Percentiles rank a stretch among this genome's conserved stretches.
phyloP scores from a whole-genome alignment of 73 alveolate genomes.

The Chromera velia region DNA sequence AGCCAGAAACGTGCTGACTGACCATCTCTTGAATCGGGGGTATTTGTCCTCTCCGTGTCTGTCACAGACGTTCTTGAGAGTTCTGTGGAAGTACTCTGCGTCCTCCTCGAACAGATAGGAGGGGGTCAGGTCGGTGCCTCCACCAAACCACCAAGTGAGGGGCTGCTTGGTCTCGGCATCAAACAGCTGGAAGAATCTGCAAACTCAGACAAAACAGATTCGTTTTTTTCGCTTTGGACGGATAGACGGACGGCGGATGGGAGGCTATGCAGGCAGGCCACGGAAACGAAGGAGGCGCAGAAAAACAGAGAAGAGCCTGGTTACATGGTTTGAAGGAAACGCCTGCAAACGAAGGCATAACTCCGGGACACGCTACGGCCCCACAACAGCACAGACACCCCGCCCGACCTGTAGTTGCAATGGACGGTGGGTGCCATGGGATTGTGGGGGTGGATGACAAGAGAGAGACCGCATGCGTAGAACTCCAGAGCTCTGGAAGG shows the following conservation, averaged over 20 bases:
- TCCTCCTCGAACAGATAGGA: constrained; percentile 58
- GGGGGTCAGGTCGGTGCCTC: constrained; percentile 75
- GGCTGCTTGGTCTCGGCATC: constrained; percentile 22
- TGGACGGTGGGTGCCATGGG: constrained; percentile 73
- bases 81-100: constrained; percentile 53
- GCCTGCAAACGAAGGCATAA: too few relatives aligned
- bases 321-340: too few relatives aligned
- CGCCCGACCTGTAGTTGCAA: constrained; percentile 66
- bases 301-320: too few relatives aligned
- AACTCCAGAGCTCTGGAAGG: constrained; percentile 3
- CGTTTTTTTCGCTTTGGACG: too few relatives aligned
- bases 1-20: constrained; percentile 34
- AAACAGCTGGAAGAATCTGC: constrained; percentile 37
- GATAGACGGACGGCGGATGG: too few relatives aligned
- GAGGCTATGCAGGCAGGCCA: too few relatives aligned
- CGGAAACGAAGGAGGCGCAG: too few relatives aligned
- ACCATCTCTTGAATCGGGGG: constrained; percentile 31
- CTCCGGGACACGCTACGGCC: too few relatives aligned
- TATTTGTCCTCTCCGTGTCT: constrained; percentile 26
- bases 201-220: too few relatives aligned
- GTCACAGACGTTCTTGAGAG: constrained; percentile 51
- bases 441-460: constrained; percentile 67
- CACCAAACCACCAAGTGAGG: constrained; percentile 68
- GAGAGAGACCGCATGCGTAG: constrained; percentile 65
- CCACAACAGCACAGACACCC: too few relatives aligned